Percentiles rank a stretch among this genome's conserved stretches.
phyloP scores from a whole-genome alignment of 2,329 filamentous ascomycete genomes.

The Dendryphion nanum region DNA sequence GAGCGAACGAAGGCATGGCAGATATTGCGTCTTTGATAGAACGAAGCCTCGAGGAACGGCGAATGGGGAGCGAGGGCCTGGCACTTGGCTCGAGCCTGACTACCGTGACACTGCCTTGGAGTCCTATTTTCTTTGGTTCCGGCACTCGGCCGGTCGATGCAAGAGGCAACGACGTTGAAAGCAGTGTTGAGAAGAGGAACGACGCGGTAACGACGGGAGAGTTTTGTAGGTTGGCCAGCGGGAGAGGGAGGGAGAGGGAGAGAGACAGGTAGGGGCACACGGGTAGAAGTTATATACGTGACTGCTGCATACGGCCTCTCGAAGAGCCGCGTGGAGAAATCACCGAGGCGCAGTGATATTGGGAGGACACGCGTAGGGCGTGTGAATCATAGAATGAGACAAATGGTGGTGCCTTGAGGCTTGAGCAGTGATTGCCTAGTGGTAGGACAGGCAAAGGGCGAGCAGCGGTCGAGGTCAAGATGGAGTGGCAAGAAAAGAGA shows the following conservation, averaged over 20 bases:
- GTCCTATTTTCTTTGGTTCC: conserved; percentile 15
- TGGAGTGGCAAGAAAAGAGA: conserved; percentile 6
- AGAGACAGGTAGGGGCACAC: conserved; percentile 9
- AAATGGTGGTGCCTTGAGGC: conserved; percentile 26
- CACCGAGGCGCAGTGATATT: conserved; percentile 27
- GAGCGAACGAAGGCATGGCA: conserved; percentile 36
- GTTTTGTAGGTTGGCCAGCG: conserved; percentile 19
- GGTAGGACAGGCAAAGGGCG: conserved; percentile 18
- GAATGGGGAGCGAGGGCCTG: conserved; percentile 21
- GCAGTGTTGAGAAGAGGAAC: conserved; percentile 13
- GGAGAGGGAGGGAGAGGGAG: conserved; percentile 10
- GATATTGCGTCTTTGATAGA: conserved; percentile 22
- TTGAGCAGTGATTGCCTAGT: conserved; percentile 21
- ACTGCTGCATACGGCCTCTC: conserved; percentile 23
- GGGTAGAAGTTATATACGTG: conserved; percentile 29
- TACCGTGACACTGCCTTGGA: conserved; percentile 17
- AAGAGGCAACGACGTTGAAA: conserved; percentile 18
- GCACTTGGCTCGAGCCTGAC: conserved; percentile 26
- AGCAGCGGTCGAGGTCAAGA: no score
- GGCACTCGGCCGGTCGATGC: conserved; percentile 32
- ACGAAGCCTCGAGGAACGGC: conserved; percentile 18
- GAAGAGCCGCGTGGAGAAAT: conserved; percentile 27
- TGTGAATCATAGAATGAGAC: conserved; percentile 30
- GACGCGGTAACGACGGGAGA: conserved; percentile 14
- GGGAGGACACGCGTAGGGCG: conserved; percentile 10